These are phyloP conservation scores for Ophiocordyceps camponoti-rufipedis DNA, from an alignment of 2,329 filamentous ascomycete species.

Conservation along the genomic window DNA sequence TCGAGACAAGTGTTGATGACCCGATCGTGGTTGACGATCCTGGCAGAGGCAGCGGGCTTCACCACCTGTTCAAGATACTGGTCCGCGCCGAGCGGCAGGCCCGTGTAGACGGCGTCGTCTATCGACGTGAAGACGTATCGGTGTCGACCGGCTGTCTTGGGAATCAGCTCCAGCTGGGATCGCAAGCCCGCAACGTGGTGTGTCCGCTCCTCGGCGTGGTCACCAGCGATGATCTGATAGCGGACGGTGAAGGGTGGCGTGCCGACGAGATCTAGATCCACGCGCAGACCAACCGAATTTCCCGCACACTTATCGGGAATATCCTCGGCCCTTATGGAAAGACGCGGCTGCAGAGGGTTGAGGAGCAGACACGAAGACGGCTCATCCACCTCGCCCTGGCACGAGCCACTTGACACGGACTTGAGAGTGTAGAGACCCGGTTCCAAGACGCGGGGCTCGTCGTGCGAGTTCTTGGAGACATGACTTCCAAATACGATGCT, in stretches of 20 bases:
- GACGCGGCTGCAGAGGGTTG: slow-evolving; percentile 73
- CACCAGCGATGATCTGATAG: slow-evolving; percentile 54
- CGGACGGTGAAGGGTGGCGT: slow-evolving; percentile 77
- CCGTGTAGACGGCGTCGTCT: slow-evolving; percentile 64
- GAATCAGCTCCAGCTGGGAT: slow-evolving; percentile 70
- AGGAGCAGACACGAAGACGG: slow-evolving; percentile 84
- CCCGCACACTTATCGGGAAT: slow-evolving; percentile 92
- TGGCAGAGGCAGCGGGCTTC: slow-evolving; percentile 77
- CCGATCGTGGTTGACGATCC: slow-evolving; percentile 36
- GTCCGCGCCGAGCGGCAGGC: slow-evolving; percentile 41
- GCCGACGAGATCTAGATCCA: slow-evolving; percentile 78
- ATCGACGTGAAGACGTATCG: slow-evolving; percentile 71
- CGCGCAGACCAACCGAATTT: slow-evolving; percentile 75
- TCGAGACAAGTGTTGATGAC: slow-evolving; percentile 62
- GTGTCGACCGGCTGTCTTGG: slow-evolving; percentile 66
- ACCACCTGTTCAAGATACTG: slow-evolving; percentile 71
- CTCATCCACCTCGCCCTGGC: slow-evolving; percentile 76
- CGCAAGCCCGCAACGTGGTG: slow-evolving; percentile 52
- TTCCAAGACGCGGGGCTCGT: slow-evolving; percentile 50
- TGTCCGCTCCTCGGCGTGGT: slow-evolving; percentile 32
- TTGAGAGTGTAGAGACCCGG: slow-evolving; percentile 77
- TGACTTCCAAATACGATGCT: slow-evolving; percentile 38
- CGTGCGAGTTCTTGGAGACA: slow-evolving; percentile 39
- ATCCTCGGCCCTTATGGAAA: slow-evolving; percentile 57
- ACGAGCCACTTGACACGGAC: slow-evolving; percentile 62